Evolutionary conservation across 2,329 filamentous ascomycete species (phyloP), one percentile per base, ranked within the genome.

Genomic region (Colletotrichum scovillei): DNA sequence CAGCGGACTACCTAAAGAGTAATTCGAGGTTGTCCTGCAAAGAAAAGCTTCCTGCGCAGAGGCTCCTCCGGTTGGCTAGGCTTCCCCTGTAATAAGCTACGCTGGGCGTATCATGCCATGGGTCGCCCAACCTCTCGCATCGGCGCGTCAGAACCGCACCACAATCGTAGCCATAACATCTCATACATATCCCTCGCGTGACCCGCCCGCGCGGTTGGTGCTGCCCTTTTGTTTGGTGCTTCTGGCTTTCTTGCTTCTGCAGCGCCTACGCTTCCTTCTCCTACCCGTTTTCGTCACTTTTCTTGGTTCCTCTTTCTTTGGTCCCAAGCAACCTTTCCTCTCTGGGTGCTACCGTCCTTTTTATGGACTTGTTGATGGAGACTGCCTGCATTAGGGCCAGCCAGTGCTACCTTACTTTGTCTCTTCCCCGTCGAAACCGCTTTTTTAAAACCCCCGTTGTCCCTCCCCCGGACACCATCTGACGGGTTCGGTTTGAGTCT

Each of bases 81-180:
- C 46, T 22, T 71, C 49, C 71, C 71, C 67, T 73, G 71, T 63
- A 49, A 58, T 30, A 69, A 62, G 35, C 67, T 65, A 49, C 49
- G 32, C 60, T 49, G 67, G 49, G 66, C 60, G 52, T 57, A 71
- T 71, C 67, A 66, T 73, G 71, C 71, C 67, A 73, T 71, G 67
- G 67, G 67, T 70, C 55, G 60, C 71, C 71, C 71, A 73, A 73
- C 71, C 67, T 73, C 67, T 71, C 46, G 32, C 56, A 38, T 63
- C 56, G 35, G 67, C 57, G 60, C 73, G 74, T 75, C 74, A 75
- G 68, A 53, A 75, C 69, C 72, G 69, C 65, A 75, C 72, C 74
- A 75, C 63, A 57, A 63, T 73, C 72, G 58, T 57, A 65, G 72
- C 63, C 52, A 66, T 63, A 75, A 75, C 74, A 75, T 69, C 62